Conservation (phyloP, 139 green algal species). For the Yamagishiella unicocca region DNA sequence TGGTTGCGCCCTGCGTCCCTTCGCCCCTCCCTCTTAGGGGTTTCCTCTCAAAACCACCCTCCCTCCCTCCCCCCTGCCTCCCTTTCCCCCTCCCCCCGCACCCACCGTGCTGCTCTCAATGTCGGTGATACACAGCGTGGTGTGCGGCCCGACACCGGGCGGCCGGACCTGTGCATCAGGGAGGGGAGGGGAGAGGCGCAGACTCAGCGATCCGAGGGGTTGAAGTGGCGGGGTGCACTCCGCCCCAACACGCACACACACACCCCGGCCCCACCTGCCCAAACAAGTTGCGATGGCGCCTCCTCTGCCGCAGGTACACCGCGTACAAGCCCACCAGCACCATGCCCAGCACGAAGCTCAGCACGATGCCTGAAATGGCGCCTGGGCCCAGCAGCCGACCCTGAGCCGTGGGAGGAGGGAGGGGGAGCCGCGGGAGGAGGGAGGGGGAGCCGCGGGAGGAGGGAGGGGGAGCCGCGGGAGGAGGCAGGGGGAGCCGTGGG, state of each 20-base stretch:
- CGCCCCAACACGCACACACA: too few relatives aligned
- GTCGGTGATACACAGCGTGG: conserved; percentile 38
- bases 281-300: conserved; percentile 33
- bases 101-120: conserved; percentile 20
- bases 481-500: neutral
- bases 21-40: too few relatives aligned
- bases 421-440: too few relatives aligned
- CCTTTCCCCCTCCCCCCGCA: neutral
- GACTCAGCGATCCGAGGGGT: too few relatives aligned
- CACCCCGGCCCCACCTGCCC: conserved; percentile 42
- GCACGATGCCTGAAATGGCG: neutral
- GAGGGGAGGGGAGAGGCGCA: neutral
- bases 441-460: neutral
- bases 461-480: neutral
- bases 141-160: conserved; percentile 7
- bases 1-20: too few relatives aligned
- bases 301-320: conserved; percentile 3
- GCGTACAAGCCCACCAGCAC: neutral
- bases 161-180: neutral
- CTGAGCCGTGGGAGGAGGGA: neutral
- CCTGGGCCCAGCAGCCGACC: neutral
- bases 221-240: too few relatives aligned
- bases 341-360: neutral
- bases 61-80: neutral
- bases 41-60: neutral